Evolutionary conservation across 2,329 filamentous ascomycete species (phyloP), one percentile per base, ranked within the genome.

Genomic region (Tympanopsis confertula): DNA sequence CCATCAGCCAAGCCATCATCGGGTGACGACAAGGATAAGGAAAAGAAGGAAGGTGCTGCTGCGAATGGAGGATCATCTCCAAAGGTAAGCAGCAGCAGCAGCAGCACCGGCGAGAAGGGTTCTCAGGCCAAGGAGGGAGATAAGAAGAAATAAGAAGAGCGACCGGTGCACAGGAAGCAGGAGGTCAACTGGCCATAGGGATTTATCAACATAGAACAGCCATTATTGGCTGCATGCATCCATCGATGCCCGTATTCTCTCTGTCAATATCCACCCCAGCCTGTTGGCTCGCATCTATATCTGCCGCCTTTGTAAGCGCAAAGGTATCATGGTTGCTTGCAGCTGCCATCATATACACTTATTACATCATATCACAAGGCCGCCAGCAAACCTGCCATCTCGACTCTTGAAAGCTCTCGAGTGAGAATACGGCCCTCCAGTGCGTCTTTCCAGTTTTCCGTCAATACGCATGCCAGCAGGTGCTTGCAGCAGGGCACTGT

Each of bases 381-480:
- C 0, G 62, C 65, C 19, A 70, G 72, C 62, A 86, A 74, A 13
- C 83, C 87, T 13, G 79, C 86, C 55, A 85, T 66, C 56, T 89
- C 84, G 45, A 81, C 78, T 42, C 62, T 66, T 18, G 66, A 62
- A 13, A 82, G 68, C 29, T 52, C 50, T 48, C 62, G 66, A 47
- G 72, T 67, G 40, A 71, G 66, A 13, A 82, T 66, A 47, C 71
- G 73, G 1, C 50, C 49, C 4, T 66, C 69, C 46, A 91, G 69
- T 19, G 22, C 22, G n/a, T 44, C 55, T 0, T 53, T 54, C 63
- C 84, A 88, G 35, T 68, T 65, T 53, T 86, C 79, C 4, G 69
- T 79, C 39, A 96, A 56, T 29, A 89, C 59, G 55, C 85, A 93
- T 1, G 89, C 89, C 13, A 96, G 69, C 4, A 96, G 58, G 58